Evolutionary conservation across 768 basidiomycete genomes (phyloP), one percentile per base, ranked within the genome.

Genomic region (Dioszegia crocea): DNA sequence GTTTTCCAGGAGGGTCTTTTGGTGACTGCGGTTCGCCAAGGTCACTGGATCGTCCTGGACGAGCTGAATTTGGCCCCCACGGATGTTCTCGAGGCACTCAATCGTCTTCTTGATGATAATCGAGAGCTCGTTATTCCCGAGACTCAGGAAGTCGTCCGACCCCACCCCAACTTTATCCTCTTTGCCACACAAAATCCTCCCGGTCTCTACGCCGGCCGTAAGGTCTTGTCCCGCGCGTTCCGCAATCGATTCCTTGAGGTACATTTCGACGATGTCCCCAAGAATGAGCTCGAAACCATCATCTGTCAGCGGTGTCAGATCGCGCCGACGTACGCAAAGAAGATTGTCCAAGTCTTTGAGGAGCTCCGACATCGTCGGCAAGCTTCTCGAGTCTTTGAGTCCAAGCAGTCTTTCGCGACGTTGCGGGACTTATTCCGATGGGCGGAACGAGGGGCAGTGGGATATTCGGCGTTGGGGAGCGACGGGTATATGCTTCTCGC

Each of bases 111-210:
- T 29, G 96, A 99, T 74, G 96, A 99, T 73, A 99, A 99, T 66
- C 86, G 96, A 46, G 96, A 99, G 75, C 81, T 99, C 21, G 83
- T 97, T 43, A 87, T 99, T 52, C 89, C 94, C 0, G 96, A 98
- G 76, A 98, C 96, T 0, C 89, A 91, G 61, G 96, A 99, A 77
- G 85, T 98, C 23, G 84, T 99, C 33, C 84, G 82, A 11, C 96
- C 96, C 0, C 94, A 98, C 76, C 86, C 91, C 0, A 86, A 91
- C 73, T 99, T 98, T 80, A 91, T 97, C 86, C 83, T 99, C 9
- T 99, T 99, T 74, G 92, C 94, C 3, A 97, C 96, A 0, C 96
- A 98, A 76, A 98, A 99, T 75, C 96, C 96, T 19, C 89, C 94
- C 0, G 94, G 94, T 2, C 76, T 97, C 24, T 98, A 98, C 72